Evolutionary conservation across 2,329 filamentous ascomycete species (phyloP).

Genomic region (Phaeosphaeriaceae sp.): DNA sequence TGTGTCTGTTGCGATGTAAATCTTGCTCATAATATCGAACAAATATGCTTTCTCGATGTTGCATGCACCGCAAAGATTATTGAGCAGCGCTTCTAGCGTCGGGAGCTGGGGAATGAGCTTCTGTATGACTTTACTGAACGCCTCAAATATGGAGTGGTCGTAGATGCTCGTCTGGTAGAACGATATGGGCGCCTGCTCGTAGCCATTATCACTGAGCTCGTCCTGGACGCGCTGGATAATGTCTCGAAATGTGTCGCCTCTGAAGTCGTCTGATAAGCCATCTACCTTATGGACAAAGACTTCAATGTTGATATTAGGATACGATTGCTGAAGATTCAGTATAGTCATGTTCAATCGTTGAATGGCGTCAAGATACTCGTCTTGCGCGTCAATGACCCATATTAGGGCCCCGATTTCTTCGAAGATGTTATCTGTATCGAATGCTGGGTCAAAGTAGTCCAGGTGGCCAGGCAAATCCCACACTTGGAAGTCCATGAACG

Average conservation of each 20-base stretch:
- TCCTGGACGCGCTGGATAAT: slow-evolving; percentile 97
- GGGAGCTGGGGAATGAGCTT: slow-evolving; percentile 93
- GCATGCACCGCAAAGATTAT: slow-evolving; percentile 90
- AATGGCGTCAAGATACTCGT: slow-evolving; percentile 94
- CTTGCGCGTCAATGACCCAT: slow-evolving; percentile 98
- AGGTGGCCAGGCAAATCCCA: slow-evolving; percentile 98
- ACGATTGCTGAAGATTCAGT: slow-evolving; percentile 83
- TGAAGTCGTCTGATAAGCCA: slow-evolving; percentile 95
- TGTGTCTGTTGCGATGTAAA: slow-evolving; percentile 96
- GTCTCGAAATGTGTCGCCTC: slow-evolving; percentile 93
- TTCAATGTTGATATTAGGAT: slow-evolving; percentile 94
- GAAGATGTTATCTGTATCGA: slow-evolving; percentile 93
- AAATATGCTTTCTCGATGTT: slow-evolving; percentile 98
- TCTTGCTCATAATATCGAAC: slow-evolving; percentile 97
- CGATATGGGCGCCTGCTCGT: slow-evolving; percentile 90
- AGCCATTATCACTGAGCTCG: slow-evolving; percentile 89
- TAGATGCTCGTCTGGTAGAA: slow-evolving; percentile 98
- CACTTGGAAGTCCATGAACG: slow-evolving; percentile 98
- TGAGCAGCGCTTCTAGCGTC: slow-evolving; percentile 91
- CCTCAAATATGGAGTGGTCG: slow-evolving; percentile 97
- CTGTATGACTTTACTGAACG: slow-evolving; percentile 97
- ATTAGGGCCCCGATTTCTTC: slow-evolving; percentile 92
- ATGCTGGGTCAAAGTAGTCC: slow-evolving; percentile 86
- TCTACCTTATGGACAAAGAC: slow-evolving; percentile 99
- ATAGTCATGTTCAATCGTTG: slow-evolving; percentile 87